Evolutionary conservation across 768 basidiomycete species (phyloP).

Genomic region (Galerina sulciceps): DNA sequence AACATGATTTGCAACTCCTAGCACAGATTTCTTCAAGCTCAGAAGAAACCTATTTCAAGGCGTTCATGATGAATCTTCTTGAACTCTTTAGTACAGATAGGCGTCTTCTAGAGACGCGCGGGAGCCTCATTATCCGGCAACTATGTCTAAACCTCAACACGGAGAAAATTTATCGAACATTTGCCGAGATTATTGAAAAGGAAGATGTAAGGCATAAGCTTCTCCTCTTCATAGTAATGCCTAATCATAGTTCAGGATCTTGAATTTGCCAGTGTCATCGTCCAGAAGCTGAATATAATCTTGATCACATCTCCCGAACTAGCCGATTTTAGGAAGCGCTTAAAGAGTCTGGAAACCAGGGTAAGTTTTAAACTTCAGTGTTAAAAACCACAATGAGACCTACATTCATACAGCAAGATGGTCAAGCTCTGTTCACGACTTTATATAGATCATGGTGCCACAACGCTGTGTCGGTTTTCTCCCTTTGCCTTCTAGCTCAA

Average conservation of each 20-base stretch:
- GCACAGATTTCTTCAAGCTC: conserved; percentile 97
- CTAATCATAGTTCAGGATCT: conserved; percentile 65
- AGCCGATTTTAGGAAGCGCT: conserved; percentile 89
- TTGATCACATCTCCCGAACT: conserved; percentile 95
- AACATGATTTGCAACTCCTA: conserved; percentile 92
- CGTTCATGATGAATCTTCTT: conserved; percentile 93
- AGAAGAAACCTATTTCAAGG: conserved; percentile 93
- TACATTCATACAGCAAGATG: conserved; percentile 73
- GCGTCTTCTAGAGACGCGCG: conserved; percentile 85
- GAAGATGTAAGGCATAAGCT: conserved; percentile 73
- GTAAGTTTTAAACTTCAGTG: conserved; percentile 46
- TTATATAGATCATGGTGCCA: conserved; percentile 99
- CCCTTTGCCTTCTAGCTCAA: conserved; percentile 94
- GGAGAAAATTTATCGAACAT: conserved; percentile 92
- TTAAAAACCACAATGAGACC: background rate
- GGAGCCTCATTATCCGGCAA: conserved; percentile 95
- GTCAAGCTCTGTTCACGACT: conserved; percentile 92
- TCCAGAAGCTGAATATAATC: conserved; percentile 96
- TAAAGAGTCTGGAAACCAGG: conserved; percentile 93
- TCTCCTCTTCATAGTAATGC: background rate
- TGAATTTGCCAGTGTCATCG: conserved; percentile 97
- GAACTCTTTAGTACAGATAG: conserved; percentile 96
- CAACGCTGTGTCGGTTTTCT: conserved; percentile 95
- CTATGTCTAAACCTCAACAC: conserved; percentile 93
- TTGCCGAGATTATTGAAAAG: conserved; percentile 97